These are phyloP conservation scores for Russula brevipes DNA, from an alignment of 768 basidiomycete species.

Conservation along the genomic window DNA sequence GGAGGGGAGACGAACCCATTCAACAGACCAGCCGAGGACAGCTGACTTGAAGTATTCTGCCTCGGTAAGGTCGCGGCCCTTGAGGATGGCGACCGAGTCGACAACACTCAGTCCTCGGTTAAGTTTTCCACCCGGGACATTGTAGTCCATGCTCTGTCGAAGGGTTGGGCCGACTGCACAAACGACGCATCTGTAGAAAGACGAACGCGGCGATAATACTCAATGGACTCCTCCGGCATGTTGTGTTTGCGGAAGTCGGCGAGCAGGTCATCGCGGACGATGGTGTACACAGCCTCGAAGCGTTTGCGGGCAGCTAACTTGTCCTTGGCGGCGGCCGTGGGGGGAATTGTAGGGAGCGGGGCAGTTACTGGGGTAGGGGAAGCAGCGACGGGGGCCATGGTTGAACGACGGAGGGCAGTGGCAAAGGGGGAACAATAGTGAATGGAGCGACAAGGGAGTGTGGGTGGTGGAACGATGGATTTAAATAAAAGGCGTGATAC, in stretches of 20 bases:
- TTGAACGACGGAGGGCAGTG: neutral
- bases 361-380: neutral
- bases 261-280: conserved; percentile 74
- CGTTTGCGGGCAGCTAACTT: conserved; percentile 39
- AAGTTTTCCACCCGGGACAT: conserved; percentile 94
- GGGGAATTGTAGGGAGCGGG: neutral
- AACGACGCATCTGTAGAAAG: neutral
- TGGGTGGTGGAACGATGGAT: neutral
- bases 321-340: neutral
- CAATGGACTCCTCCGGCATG: conserved; percentile 79
- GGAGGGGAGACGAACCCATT: conserved; percentile 67
- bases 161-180: conserved; percentile 4
- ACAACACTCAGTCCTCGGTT: conserved; percentile 96
- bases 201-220: conserved; percentile 79
- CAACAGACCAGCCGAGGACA: conserved; percentile 91
- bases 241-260: conserved; percentile 58
- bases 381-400: conserved; percentile 19
- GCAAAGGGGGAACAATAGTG: neutral
- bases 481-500: neutral
- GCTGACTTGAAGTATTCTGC: conserved; percentile 88
- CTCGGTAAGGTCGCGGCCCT: conserved; percentile 61
- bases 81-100: conserved; percentile 86
- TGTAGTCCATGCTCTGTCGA: conserved; percentile 77
- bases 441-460: neutral
- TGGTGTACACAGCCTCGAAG: conserved; percentile 69